Evolutionary conservation across 345 rosid species (phyloP), one percentile per base, ranked within the genome.

Genomic region (Eucalyptus marginata): DNA sequence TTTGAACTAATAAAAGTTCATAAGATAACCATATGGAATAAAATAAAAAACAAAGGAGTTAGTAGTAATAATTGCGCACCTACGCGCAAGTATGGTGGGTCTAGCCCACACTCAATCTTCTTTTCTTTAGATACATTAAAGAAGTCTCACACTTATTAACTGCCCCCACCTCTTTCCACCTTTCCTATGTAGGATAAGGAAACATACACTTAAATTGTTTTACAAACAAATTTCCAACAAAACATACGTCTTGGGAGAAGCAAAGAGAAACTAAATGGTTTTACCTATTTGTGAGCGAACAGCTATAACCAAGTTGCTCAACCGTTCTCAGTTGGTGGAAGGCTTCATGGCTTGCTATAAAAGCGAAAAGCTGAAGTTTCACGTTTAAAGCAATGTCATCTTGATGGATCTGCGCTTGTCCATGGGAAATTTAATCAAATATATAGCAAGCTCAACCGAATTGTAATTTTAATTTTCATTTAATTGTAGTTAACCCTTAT

Each of bases 301-400:
- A 94, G 52, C 95, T 93, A 88, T 97, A 97, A 79, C 99, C 98
- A 90, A 97, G 99, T 91, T 96, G 98, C 93, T 97, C 98, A n/a
- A 97, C 96, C 7, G 98, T 91, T 93, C 99, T 94, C 89, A 97
- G 99, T 93, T 97, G 99, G 92, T 96, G 98, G 93, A 96, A 95
- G 88, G 98, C 95, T 66, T 97, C 93, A 90, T 96, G 97, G 92
- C 96, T 95, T 92, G 97, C 97, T 52, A 94, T 92, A n/a, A 96
- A 94, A 90, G 92, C 92, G 89, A 97, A 91, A 89, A 96, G 97
- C 94, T 94, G 97, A 91, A 97, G 96, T 90, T 94, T 93, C 80
- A 93, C 95, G 87, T 97, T 96, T 93, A 93, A 87, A 51, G 91
- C 36, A 86, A 94, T 90, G 89, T 96, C 98, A 94, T 96, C 99